A percentile compares a stretch with the other conserved stretches of the same genome.
These are phyloP conservation scores for Macrolepiota dolichaula DNA, from an alignment of 768 basidiomycete genomes.

Conservation along the genomic window DNA sequence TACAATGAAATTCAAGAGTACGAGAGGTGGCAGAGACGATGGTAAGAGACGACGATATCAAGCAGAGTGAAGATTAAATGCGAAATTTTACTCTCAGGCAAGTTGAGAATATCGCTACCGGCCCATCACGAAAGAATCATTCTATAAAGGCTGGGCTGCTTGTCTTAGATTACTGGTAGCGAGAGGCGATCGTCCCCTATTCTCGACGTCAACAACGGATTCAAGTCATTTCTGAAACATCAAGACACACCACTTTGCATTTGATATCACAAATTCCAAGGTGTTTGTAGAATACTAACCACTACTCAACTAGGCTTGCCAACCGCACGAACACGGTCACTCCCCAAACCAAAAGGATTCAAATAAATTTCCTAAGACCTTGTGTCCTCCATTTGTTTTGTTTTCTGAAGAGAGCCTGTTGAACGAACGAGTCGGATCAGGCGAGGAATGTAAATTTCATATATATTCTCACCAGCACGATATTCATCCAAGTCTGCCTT, in stretches of 20 bases:
- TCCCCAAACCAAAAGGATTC: not conserved
- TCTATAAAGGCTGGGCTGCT: not conserved
- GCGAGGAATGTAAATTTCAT: not conserved
- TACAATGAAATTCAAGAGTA: not conserved
- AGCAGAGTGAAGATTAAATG: not conserved
- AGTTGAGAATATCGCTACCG: not conserved
- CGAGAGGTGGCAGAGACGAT: not conserved
- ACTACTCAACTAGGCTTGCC: no score
- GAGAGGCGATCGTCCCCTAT: not conserved
- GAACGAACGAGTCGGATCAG: not conserved
- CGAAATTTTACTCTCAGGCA: no score
- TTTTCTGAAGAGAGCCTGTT: not conserved
- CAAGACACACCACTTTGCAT: not conserved
- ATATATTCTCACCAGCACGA: slow-evolving; percentile 21
- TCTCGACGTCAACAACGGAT: not conserved
- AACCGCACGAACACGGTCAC: not conserved
- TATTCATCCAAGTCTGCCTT: slow-evolving; percentile 31
- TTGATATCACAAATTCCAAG: not conserved
- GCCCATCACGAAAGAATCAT: no score
- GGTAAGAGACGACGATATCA: no score
- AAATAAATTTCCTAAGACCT: no score
- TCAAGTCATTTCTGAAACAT: slow-evolving; percentile 6
- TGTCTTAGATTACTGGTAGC: not conserved
- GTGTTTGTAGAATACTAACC: not conserved
- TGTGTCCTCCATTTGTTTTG: not conserved